These are phyloP conservation scores for Fusarium sp. DNA, from an alignment of 2,329 filamentous ascomycete species.

Conservation along the genomic window DNA sequence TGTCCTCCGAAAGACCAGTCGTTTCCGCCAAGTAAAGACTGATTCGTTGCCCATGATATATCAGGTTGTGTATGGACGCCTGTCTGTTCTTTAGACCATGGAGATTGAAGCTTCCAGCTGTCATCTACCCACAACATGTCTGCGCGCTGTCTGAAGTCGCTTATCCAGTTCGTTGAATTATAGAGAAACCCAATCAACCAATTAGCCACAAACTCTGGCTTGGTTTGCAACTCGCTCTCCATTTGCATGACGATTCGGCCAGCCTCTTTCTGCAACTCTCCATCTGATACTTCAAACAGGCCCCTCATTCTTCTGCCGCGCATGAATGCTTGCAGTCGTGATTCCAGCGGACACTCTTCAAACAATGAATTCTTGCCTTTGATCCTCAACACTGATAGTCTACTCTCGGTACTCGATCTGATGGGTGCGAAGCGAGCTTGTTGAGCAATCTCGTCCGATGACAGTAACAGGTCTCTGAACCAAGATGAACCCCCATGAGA, in stretches of 20 bases:
- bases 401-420: constrained; percentile 25
- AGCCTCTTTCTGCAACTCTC: constrained; percentile 25
- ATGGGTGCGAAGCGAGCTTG: constrained; percentile 31
- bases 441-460: constrained; percentile 17
- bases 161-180: constrained; percentile 23
- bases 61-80: neutral
- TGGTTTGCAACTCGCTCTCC: constrained; percentile 28
- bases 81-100: neutral
- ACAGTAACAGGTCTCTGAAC: constrained; percentile 29
- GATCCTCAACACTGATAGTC: constrained; percentile 17
- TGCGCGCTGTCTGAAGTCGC: constrained; percentile 18
- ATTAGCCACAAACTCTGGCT: constrained; percentile 34
- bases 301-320: neutral
- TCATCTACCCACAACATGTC: neutral
- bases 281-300: neutral
- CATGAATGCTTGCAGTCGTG: constrained; percentile 24
- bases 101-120: neutral
- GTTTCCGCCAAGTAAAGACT: neutral
- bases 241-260: constrained; percentile 23
- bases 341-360: constrained; percentile 29
- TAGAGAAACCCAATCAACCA: constrained; percentile 24
- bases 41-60: neutral
- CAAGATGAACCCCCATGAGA: constrained; percentile 18
- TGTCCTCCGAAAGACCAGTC: neutral
- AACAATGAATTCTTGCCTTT: constrained; percentile 35